phyloP scores from a whole-genome alignment of 2,329 filamentous ascomycete species.

The Diaporthe eres region DNA sequence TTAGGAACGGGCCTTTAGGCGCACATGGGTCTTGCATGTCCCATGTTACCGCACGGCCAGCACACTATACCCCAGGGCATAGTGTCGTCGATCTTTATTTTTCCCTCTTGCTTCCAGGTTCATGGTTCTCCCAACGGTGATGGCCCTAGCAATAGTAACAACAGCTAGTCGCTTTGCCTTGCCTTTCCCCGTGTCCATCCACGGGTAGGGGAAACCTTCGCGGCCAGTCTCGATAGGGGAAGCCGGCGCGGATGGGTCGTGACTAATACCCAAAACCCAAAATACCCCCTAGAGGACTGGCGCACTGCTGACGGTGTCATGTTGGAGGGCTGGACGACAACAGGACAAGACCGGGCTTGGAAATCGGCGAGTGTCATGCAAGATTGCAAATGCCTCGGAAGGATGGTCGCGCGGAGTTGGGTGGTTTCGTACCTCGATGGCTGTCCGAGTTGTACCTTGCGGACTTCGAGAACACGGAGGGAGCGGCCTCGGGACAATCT shows the following conservation, averaged over 20 bases:
- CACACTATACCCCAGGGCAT: conserved; percentile 4
- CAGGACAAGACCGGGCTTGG: not conserved
- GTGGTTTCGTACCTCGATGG: not conserved
- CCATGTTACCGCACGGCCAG: conserved; percentile 17
- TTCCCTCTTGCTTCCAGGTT: not conserved
- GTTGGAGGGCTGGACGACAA: not conserved
- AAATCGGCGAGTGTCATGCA: conserved; percentile 2
- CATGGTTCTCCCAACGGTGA: conserved; percentile 9
- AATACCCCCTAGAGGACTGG: not conserved
- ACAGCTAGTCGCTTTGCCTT: not conserved
- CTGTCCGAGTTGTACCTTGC: not conserved
- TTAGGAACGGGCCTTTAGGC: conserved; percentile 19
- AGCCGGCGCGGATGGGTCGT: not conserved
- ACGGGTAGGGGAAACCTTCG: not conserved
- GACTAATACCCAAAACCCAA: not conserved
- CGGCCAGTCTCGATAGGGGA: not conserved
- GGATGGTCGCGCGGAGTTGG: not conserved
- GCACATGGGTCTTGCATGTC: conserved; percentile 24
- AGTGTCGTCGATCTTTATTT: not conserved
- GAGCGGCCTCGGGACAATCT: conserved; percentile 3
- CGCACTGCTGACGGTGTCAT: not conserved
- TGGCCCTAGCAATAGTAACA: not conserved
- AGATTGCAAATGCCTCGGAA: not conserved
- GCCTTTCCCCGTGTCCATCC: not conserved
- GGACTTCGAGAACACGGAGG: conserved; percentile 9